These are phyloP conservation scores for Aspergillus neotritici DNA, from an alignment of 2,329 filamentous ascomycete genomes.

Conservation along the genomic window DNA sequence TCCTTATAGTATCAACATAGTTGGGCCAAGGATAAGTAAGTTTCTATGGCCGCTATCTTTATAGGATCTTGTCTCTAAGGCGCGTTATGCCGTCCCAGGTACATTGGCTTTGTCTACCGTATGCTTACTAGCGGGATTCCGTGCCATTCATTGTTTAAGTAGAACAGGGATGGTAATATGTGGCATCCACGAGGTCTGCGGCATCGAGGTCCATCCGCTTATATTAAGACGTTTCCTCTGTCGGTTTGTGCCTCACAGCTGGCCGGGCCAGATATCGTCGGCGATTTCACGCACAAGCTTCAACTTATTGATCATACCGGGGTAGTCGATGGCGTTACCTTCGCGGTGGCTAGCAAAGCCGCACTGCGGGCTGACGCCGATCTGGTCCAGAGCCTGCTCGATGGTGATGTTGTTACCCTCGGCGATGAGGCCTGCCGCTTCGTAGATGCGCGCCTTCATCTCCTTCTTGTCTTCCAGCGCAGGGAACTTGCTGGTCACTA, in stretches of 20 bases:
- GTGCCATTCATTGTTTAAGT: constrained; percentile 10
- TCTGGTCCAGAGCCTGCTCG: constrained; percentile 62
- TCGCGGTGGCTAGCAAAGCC: constrained; percentile 69
- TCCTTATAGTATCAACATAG: no score
- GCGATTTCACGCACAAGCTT: constrained; percentile 65
- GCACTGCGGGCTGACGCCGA: constrained; percentile 66
- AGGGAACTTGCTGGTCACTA: constrained; percentile 59
- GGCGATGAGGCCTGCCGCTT: constrained; percentile 63
- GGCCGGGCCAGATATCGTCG: constrained; percentile 63
- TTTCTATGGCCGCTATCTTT: no score
- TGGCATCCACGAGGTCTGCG: background rate
- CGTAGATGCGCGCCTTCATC: constrained; percentile 55
- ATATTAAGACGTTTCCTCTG: constrained; percentile 3
- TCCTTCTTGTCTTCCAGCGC: constrained; percentile 59
- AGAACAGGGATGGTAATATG: constrained; percentile 2
- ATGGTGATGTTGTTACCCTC: constrained; percentile 59
- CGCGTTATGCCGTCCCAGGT: no score
- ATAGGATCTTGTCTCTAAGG: no score
- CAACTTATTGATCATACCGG: constrained; percentile 70
- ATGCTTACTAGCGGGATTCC: constrained; percentile 2
- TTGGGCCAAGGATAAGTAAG: no score
- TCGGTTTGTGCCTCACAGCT: constrained; percentile 33
- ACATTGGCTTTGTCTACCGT: no score
- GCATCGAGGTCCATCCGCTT: background rate
- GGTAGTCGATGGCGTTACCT: constrained; percentile 62